Conservation (phyloP, 2,329 filamentous ascomycete species). For the Seiridium unicorne region DNA sequence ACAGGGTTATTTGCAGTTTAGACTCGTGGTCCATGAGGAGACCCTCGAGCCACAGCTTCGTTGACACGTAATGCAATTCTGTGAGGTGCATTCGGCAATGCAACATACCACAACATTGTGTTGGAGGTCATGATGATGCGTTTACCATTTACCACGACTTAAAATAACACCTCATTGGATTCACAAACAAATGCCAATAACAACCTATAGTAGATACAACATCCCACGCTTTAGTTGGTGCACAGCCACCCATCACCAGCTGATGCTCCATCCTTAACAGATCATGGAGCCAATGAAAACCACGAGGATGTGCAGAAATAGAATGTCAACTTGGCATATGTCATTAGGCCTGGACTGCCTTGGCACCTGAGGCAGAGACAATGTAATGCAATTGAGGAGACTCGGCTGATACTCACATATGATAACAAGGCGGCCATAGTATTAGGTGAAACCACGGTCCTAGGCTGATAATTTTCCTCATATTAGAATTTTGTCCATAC, state of each 20-base stretch:
- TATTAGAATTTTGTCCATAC: too few species aligned
- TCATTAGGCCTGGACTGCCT: background rate
- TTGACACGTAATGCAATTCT: background rate
- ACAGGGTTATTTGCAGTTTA: background rate
- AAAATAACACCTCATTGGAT: too few species aligned
- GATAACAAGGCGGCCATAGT: too few species aligned
- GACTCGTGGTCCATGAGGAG: background rate
- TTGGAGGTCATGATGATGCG: too few species aligned
- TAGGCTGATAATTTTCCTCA: too few species aligned
- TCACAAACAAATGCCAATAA: too few species aligned
- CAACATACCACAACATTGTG: too few species aligned
- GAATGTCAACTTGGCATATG: background rate
- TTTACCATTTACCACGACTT: too few species aligned
- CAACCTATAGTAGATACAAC: too few species aligned
- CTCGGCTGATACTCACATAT: too few species aligned
- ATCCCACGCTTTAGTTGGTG: background rate
- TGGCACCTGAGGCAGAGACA: background rate
- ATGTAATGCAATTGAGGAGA: background rate
- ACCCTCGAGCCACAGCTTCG: background rate
- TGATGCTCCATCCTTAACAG: background rate
- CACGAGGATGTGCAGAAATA: background rate
- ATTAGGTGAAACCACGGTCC: too few species aligned
- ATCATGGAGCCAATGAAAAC: background rate
- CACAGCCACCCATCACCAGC: background rate
- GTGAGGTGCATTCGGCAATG: background rate